Percentiles rank a stretch among this genome's conserved stretches.
These are phyloP conservation scores for Trypanosoma lewisi DNA, from an alignment of 208 protist genomes.

Conservation along the genomic window DNA sequence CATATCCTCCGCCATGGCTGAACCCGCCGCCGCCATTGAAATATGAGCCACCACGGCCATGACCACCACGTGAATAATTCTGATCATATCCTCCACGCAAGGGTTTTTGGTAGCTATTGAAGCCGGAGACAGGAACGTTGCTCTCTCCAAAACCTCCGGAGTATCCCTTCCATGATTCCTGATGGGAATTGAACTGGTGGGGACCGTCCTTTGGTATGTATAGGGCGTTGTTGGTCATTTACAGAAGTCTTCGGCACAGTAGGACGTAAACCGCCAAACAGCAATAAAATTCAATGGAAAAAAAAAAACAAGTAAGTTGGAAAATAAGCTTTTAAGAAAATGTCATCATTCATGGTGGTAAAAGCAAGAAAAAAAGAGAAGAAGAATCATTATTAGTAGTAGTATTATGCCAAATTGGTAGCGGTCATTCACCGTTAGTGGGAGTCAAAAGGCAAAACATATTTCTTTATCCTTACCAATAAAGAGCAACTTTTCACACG, in stretches of 20 bases:
- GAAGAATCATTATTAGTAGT: too few species aligned
- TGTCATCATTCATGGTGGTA: too few species aligned
- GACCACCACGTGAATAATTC: slow-evolving; percentile 21
- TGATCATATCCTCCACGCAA: slow-evolving; percentile 30
- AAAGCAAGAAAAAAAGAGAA: slow-evolving; percentile 10
- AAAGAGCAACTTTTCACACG: too few species aligned
- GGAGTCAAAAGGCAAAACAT: too few species aligned
- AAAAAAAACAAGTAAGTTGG: slow-evolving; percentile 2
- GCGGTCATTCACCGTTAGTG: too few species aligned
- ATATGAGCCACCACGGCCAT: slow-evolving; percentile 21
- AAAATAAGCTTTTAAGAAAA: too few species aligned
- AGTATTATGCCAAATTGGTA: too few species aligned
- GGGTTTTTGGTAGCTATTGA: slow-evolving; percentile 31
- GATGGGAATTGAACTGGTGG: slow-evolving; percentile 20
- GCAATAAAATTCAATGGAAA: neutral
- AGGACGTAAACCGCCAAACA: too few species aligned
- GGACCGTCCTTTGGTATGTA: slow-evolving; percentile 15
- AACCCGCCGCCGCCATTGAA: slow-evolving; percentile 9
- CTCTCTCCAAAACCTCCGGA: slow-evolving; percentile 8
- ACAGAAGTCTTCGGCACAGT: too few species aligned
- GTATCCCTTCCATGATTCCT: slow-evolving; percentile 8
- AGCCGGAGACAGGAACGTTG: slow-evolving; percentile 18
- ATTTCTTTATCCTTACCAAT: too few species aligned
- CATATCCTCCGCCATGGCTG: slow-evolving; percentile 8
- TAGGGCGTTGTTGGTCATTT: slow-evolving; percentile 27